Conservation (phyloP, 2,329 filamentous ascomycete genomes). For the Teratosphaeria zuluensis region DNA sequence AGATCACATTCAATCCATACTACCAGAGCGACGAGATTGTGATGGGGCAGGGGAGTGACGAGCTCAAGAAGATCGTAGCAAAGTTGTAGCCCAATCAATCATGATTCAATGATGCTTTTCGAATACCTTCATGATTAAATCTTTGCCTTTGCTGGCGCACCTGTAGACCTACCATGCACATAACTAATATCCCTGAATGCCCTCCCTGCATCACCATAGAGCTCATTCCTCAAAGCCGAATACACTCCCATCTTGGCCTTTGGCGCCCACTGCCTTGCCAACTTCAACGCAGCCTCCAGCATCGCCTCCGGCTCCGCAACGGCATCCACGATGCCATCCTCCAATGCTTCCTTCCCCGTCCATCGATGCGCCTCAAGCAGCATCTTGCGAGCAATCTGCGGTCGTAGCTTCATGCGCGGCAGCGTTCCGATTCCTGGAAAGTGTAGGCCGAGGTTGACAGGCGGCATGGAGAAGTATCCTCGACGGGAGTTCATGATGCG, state of each 20-base stretch:
- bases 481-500: constrained; percentile 39
- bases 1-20: constrained; percentile 41
- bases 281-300: constrained; percentile 35
- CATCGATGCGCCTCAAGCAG: constrained; percentile 46
- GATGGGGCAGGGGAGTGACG: constrained; percentile 29
- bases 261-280: constrained; percentile 34
- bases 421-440: constrained; percentile 47
- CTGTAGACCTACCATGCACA: constrained; percentile 39
- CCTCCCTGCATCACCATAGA: constrained; percentile 45
- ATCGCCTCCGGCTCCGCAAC: constrained; percentile 41
- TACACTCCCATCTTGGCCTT: constrained; percentile 43
- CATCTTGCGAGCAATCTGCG: constrained; percentile 46
- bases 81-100: constrained; percentile 12
- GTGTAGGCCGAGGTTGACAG: constrained; percentile 46
- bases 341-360: constrained; percentile 42
- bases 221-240: constrained; percentile 40
- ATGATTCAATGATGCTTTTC: neutral
- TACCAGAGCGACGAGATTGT: constrained; percentile 42
- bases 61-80: constrained; percentile 19
- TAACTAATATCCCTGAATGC: constrained; percentile 45
- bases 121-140: constrained; percentile 25
- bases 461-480: constrained; percentile 43
- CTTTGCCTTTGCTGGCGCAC: constrained; percentile 38
- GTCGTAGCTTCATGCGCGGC: constrained; percentile 42
- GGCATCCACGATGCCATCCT: constrained; percentile 46